Percentiles rank a stretch among this genome's conserved stretches.
These are phyloP conservation scores for Cordyceps cateniannulata DNA, from an alignment of 2,329 filamentous ascomycete genomes.

Conservation along the genomic window DNA sequence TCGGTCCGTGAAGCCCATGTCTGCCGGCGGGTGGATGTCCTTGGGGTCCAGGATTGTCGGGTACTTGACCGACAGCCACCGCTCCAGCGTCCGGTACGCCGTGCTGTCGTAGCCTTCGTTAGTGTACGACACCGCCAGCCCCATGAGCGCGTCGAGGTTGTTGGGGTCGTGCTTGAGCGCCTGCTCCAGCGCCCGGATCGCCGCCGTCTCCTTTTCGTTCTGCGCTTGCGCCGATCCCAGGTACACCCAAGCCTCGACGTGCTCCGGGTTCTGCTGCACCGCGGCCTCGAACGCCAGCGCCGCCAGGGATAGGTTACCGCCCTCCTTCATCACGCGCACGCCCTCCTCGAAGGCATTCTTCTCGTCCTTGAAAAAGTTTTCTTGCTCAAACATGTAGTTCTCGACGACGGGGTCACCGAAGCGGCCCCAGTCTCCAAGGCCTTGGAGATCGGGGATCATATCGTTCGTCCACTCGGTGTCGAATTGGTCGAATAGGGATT, in stretches of 20 bases:
- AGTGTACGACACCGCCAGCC: slow-evolving; percentile 90
- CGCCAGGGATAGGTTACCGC: slow-evolving; percentile 88
- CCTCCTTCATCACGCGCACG: slow-evolving; percentile 84
- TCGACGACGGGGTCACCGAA: slow-evolving; percentile 73
- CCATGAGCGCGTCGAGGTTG: slow-evolving; percentile 89
- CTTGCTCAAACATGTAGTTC: slow-evolving; percentile 89
- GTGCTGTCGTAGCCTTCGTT: slow-evolving; percentile 98
- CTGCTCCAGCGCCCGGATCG: slow-evolving; percentile 88
- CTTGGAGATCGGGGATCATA: slow-evolving; percentile 51
- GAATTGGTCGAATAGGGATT: slow-evolving; percentile 57
- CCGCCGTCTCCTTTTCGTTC: slow-evolving; percentile 96
- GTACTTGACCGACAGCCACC: slow-evolving; percentile 95
- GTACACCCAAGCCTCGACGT: slow-evolving; percentile 90
- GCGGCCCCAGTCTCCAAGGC: slow-evolving; percentile 55
- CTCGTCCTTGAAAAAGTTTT: slow-evolving; percentile 80
- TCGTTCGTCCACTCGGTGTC: slow-evolving; percentile 72
- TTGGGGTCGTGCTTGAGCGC: slow-evolving; percentile 81
- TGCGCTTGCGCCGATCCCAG: slow-evolving; percentile 91
- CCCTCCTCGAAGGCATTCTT: slow-evolving; percentile 88
- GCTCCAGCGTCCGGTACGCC: slow-evolving; percentile 90
- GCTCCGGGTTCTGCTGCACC: slow-evolving; percentile 79
- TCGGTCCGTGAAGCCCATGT: slow-evolving; percentile 91
- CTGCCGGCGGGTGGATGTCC: slow-evolving; percentile 66
- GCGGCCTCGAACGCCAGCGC: slow-evolving; percentile 94
- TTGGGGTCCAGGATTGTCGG: slow-evolving; percentile 69